These are phyloP conservation scores for Juncus inflexus DNA, from an alignment of 176 grass and related monocot species.

Conservation along the genomic window DNA sequence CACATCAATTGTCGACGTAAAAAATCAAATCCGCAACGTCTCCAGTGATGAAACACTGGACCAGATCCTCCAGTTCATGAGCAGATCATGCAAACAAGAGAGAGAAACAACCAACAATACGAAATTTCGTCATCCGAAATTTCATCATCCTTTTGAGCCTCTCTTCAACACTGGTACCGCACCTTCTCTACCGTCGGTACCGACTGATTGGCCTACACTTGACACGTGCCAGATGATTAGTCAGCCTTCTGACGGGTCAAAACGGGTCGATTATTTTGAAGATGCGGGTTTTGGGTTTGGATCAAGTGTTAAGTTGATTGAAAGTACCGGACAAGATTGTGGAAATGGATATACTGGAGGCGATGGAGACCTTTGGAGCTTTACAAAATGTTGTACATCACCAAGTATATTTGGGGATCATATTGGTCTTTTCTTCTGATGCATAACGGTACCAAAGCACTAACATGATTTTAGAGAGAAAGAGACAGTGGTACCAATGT, in stretches of 20 bases:
- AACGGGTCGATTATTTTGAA: slow-evolving; percentile 38
- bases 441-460: slow-evolving; percentile 31
- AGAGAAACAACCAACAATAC: slow-evolving; percentile 24
- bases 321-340: slow-evolving; percentile 3
- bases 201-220: slow-evolving; percentile 55
- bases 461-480: slow-evolving; percentile 20
- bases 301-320: slow-evolving; percentile 19
- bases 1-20: slow-evolving; percentile 31
- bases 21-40: slow-evolving; percentile 40
- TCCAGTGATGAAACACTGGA: slow-evolving; percentile 58
- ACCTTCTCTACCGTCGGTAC: slow-evolving; percentile 14
- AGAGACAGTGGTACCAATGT: slow-evolving; percentile 7
- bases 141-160: not conserved
- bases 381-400: slow-evolving; percentile 53
- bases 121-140: not conserved
- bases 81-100: slow-evolving; percentile 50
- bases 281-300: slow-evolving; percentile 23
- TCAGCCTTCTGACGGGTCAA: slow-evolving; percentile 34
- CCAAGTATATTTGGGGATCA: slow-evolving; percentile 34
- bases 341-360: slow-evolving; percentile 7
- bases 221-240: slow-evolving; percentile 64
- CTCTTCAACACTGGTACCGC: slow-evolving; percentile 7
- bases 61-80: slow-evolving; percentile 81
- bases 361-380: slow-evolving; percentile 82
- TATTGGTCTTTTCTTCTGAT: slow-evolving; percentile 25